Conservation (phyloP, 192 early-diverging fungal genomes). For the Backusella westeae region DNA sequence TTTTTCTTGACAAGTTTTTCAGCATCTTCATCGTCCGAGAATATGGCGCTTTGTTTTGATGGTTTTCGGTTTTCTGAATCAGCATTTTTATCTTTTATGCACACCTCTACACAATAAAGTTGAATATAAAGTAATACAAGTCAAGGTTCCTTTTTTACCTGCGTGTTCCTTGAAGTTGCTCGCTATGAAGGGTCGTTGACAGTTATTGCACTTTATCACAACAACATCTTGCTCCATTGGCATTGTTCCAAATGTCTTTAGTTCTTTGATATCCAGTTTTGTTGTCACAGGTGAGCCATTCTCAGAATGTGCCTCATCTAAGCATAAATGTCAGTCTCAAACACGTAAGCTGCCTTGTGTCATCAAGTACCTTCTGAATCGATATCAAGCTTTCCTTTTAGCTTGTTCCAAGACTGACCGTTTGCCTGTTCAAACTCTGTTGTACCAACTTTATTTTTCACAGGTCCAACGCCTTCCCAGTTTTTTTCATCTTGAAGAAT, state of each 20-base stretch:
- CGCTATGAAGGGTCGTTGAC: slow-evolving; percentile 62
- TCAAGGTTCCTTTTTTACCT: slow-evolving; percentile 35
- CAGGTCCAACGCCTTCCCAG: slow-evolving; percentile 40
- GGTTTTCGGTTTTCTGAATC: slow-evolving; percentile 20
- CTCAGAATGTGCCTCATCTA: slow-evolving; percentile 30
- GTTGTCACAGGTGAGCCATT: slow-evolving; percentile 33
- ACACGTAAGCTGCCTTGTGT: background rate
- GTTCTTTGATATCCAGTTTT: slow-evolving; percentile 39
- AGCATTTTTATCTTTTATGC: slow-evolving; percentile 8
- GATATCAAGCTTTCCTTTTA: slow-evolving; percentile 29
- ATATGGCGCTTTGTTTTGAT: slow-evolving; percentile 5
- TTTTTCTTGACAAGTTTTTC: background rate
- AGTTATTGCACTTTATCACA: slow-evolving; percentile 64
- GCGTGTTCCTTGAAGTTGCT: slow-evolving; percentile 60
- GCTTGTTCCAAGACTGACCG: slow-evolving; percentile 31
- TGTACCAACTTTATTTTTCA: slow-evolving; percentile 24
- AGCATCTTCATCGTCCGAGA: slow-evolving; percentile 20
- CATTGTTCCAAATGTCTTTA: slow-evolving; percentile 51
- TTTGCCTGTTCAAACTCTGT: slow-evolving; percentile 30
- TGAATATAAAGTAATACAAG: background rate
- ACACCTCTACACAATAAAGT: background rate
- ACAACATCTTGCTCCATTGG: slow-evolving; percentile 63
- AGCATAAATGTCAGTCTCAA: background rate
- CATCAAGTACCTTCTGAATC: slow-evolving; percentile 19
- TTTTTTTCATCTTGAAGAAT: slow-evolving; percentile 48